Evolutionary conservation across 2,329 filamentous ascomycete species (phyloP), one percentile per base, ranked within the genome.

Genomic region (Epichloe bromicola): DNA sequence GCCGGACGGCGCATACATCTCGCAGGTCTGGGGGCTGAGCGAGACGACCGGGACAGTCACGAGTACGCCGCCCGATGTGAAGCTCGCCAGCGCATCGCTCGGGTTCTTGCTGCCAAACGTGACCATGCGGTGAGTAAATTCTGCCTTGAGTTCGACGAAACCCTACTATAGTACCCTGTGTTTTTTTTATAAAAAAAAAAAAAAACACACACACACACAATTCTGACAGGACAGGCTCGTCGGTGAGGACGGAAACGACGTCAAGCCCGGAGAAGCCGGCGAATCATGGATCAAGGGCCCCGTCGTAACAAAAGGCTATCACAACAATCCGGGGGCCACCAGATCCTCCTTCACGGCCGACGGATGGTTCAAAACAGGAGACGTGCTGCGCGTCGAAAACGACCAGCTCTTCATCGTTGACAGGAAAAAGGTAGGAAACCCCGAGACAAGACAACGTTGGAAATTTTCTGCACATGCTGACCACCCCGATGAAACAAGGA

Each of bases 361-460:
- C 20, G 70, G 68, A 4, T 94, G 84, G 73, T 89, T 91, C 72
- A 83, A 83, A 60, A 90, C 87, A 0, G 88, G 87, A 0, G 88
- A 94, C 60, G 78, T 91, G 4, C 84, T 86, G 0, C 78, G 83
- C 53, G 79, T 86, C 63, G 82, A 89, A 56, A 67, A 75, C 40
- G 74, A 85, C 15, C 79, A 82, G 48, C 83, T 89, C 58, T 88
- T 80, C 68, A 87, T 94, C 57, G 88, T 88, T 0, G 88, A 93
- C 61, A 79, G 87, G 12, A 82, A 87, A 53, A 89, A 88, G 72
- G 79, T 64, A 5, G 11, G 4, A 11, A 30, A 10, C 4, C 26
- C 26, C 23, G 26, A 30, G 26, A 30, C 8, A 30, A 30, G 8
- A 23, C 8, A 30, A 26, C n/a, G 19, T 8, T 30, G 4, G 26